phyloP scores from a whole-genome alignment of 2,329 filamentous ascomycete genomes.

The Fusarium tanahbumbuense region DNA sequence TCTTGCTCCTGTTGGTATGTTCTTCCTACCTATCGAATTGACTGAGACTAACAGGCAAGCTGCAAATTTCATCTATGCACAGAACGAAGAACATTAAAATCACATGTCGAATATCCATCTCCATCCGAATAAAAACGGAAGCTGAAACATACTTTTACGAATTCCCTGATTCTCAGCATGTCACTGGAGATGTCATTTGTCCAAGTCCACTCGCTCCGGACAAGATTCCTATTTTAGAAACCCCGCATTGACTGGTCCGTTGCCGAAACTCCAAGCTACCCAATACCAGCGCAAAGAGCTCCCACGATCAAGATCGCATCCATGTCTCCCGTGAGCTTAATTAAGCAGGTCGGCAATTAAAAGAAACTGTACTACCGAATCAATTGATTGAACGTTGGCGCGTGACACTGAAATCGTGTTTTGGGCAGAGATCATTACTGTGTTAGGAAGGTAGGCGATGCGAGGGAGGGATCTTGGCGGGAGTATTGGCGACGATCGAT shows the following conservation, averaged over 20 bases:
- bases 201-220: conserved; percentile 2
- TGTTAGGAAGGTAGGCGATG: conserved; percentile 30
- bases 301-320: conserved; percentile 24
- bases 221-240: conserved; percentile 19
- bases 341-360: conserved; percentile 13
- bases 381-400: conserved; percentile 1
- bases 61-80: conserved; percentile 42
- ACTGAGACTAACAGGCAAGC: conserved; percentile 21
- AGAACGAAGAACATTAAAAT: conserved; percentile 34
- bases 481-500: neutral
- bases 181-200: conserved; percentile 10
- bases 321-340: conserved; percentile 14
- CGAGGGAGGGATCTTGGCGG: neutral
- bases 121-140: conserved; percentile 9
- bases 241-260: conserved; percentile 24
- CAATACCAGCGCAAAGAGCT: conserved; percentile 10
- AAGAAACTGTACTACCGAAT: conserved; percentile 13
- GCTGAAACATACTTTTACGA: neutral
- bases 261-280: neutral
- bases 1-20: conserved; percentile 39
- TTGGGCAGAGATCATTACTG: conserved; percentile 25
- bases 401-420: conserved; percentile 19
- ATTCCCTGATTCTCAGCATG: conserved; percentile 7
- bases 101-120: neutral
- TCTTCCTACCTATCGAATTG: neutral